These are phyloP conservation scores for Wickerhamiella hasegawae DNA, from an alignment of 805 yeast species.

Conservation along the genomic window DNA sequence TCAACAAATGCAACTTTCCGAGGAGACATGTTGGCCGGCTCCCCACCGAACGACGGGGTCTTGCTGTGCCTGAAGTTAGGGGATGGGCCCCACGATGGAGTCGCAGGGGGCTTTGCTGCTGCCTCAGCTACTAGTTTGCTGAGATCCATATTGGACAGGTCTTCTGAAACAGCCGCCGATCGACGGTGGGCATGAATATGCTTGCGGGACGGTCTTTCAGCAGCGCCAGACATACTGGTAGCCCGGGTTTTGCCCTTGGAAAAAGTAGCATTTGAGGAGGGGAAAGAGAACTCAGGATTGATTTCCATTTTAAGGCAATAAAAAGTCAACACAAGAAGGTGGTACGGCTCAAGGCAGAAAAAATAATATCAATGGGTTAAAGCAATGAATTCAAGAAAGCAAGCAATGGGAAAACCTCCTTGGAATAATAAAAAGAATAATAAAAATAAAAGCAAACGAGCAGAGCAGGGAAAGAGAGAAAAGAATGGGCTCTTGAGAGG, in stretches of 20 bases:
- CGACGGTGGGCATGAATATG: slow-evolving; percentile 15
- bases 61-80: no score
- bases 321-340: background rate
- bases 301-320: slow-evolving; percentile 5
- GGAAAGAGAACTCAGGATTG: slow-evolving; percentile 1
- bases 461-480: no score
- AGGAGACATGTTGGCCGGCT: background rate
- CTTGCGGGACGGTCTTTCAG: slow-evolving; percentile 3
- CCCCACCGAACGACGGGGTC: background rate
- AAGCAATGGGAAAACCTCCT: no score
- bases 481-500: no score
- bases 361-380: no score
- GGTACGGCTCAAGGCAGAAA: no score
- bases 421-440: no score
- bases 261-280: background rate
- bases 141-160: slow-evolving; percentile 6
- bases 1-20: slow-evolving; percentile 5
- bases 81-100: no score
- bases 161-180: slow-evolving; percentile 18
- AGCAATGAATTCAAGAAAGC: no score
- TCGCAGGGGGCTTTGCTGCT: no score
- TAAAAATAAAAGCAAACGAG: no score
- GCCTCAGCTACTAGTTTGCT: background rate
- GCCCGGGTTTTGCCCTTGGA: slow-evolving; percentile 3
- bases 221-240: slow-evolving; percentile 2